Percentiles rank a stretch among this genome's conserved stretches.
Evolutionary conservation across 805 yeast species (phyloP).

Genomic region (Kurtzmaniella cleridarum): DNA sequence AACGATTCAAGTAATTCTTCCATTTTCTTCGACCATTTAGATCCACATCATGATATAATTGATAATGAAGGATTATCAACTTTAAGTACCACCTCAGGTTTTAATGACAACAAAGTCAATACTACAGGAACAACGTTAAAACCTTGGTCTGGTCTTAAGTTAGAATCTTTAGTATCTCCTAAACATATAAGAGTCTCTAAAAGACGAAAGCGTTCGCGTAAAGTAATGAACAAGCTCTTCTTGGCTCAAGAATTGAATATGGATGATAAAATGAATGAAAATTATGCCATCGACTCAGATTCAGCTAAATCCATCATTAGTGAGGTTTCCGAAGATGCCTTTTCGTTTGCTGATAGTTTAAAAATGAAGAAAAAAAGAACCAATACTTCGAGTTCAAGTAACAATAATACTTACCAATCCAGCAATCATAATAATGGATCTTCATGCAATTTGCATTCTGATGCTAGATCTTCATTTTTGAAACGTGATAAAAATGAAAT

Average conservation of each 20-base stretch:
- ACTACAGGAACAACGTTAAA: neutral
- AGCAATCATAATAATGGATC: neutral
- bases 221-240: constrained; percentile 47
- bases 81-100: neutral
- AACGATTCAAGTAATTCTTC: constrained; percentile 3
- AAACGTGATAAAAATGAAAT: constrained; percentile 40
- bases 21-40: neutral
- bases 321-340: constrained; percentile 1
- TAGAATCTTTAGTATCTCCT: constrained; percentile 44
- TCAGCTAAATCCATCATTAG: constrained; percentile 6
- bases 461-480: neutral
- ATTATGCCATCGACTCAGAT: constrained; percentile 4
- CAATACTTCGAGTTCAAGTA: neutral
- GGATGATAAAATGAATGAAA: constrained; percentile 8
- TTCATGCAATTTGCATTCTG: neutral
- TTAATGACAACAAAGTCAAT: neutral
- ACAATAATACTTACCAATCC: neutral
- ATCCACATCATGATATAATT: neutral
- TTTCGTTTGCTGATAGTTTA: neutral
- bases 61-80: constrained; percentile 2
- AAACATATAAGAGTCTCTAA: constrained; percentile 48
- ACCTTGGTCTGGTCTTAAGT: constrained; percentile 27
- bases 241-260: constrained; percentile 58
- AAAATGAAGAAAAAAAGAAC: neutral
- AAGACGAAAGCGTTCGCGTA: constrained; percentile 41